phyloP scores from a whole-genome alignment of 768 basidiomycete species.

The Trametes villosa region DNA sequence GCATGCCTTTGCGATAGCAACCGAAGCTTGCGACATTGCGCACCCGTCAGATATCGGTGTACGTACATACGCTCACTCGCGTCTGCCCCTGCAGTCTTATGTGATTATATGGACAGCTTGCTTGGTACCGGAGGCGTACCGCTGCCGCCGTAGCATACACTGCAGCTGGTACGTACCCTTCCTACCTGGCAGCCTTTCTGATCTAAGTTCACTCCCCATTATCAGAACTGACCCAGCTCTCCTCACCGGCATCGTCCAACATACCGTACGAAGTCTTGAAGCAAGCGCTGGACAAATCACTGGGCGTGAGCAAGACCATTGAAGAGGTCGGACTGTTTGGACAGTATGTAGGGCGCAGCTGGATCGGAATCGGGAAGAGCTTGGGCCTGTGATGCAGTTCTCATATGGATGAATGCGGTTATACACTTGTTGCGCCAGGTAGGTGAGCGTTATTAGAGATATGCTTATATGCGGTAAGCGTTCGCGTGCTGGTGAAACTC shows the following conservation, averaged over 20 bases:
- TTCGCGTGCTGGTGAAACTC: too few relatives aligned
- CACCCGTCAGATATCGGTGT: conserved; percentile 66
- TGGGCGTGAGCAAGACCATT: conserved; percentile 48
- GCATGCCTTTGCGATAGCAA: conserved; percentile 66
- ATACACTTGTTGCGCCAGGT: background rate
- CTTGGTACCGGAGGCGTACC: conserved; percentile 74
- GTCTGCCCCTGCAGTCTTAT: background rate
- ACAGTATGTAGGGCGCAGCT: conserved; percentile 67
- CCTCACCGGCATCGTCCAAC: conserved; percentile 70
- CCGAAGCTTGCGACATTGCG: conserved; percentile 68
- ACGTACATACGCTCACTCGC: conserved; percentile 24
- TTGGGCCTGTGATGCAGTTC: conserved; percentile 43
- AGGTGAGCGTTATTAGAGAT: too few relatives aligned
- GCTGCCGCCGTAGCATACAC: conserved; percentile 70
- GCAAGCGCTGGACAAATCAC: conserved; percentile 56
- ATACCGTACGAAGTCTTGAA: conserved; percentile 72
- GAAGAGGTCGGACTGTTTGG: conserved; percentile 60
- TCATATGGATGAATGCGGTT: background rate
- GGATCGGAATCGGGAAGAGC: conserved; percentile 73
- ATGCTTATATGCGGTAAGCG: background rate
- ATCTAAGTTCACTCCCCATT: background rate
- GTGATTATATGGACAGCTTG: conserved; percentile 45
- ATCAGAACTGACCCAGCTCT: conserved; percentile 80
- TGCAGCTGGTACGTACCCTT: conserved; percentile 45
- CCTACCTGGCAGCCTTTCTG: background rate